Percentiles rank a stretch among this genome's conserved stretches.
phyloP scores from a whole-genome alignment of 352 stramenopile species.

The Phytophthora citrophthora region DNA sequence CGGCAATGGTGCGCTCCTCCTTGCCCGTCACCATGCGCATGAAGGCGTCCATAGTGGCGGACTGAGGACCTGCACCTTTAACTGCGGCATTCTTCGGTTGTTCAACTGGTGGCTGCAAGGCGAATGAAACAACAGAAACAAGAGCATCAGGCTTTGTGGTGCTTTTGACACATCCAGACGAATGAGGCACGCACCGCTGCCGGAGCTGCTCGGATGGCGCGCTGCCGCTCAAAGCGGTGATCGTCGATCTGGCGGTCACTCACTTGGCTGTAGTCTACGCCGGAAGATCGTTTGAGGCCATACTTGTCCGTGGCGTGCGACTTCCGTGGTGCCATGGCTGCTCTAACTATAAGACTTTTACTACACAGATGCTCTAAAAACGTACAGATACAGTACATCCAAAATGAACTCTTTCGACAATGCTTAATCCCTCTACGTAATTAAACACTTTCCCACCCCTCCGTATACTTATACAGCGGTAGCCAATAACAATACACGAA shows the following conservation, averaged over 20 bases:
- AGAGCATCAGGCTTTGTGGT: not conserved
- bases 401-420: no score
- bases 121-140: not conserved
- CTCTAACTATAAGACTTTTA: no score
- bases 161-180: not conserved
- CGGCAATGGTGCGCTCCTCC: constrained; percentile 93
- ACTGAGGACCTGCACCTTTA: constrained; percentile 36
- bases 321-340: constrained; percentile 28
- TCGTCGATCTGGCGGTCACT: constrained; percentile 86
- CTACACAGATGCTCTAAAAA: no score
- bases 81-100: constrained; percentile 19
- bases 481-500: no score
- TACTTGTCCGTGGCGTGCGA: constrained; percentile 51
- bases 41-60: constrained; percentile 93
- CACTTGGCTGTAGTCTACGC: constrained; percentile 87
- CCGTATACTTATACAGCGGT: no score
- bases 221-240: constrained; percentile 81
- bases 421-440: no score
- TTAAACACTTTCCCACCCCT: no score
- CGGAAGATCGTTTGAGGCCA: constrained; percentile 78
- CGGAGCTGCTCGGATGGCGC: constrained; percentile 49
- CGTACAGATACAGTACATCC: no score
- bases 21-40: constrained; percentile 94
- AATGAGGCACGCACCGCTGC: constrained; percentile 32
- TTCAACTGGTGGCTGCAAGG: constrained; percentile 20